Evolutionary conservation across 345 rosid genomes (phyloP).

Genomic region (Gossypium herbaceum): DNA sequence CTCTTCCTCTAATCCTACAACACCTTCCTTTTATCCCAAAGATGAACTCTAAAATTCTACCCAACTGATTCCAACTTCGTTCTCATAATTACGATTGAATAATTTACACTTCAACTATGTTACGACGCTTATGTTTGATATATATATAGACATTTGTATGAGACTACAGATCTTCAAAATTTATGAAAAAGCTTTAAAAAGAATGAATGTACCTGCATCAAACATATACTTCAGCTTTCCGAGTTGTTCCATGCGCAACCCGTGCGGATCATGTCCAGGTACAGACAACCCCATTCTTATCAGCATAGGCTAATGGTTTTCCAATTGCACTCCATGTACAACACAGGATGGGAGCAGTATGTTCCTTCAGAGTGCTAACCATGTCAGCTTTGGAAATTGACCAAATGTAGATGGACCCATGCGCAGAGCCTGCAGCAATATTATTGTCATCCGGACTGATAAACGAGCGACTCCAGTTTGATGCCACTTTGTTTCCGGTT

Average conservation of each 20-base stretch:
- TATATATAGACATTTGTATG: not conserved
- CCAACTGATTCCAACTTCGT: not conserved
- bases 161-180: not conserved
- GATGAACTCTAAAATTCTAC: not conserved
- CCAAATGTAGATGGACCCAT: constrained; percentile 83
- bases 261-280: not conserved
- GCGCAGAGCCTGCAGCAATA: constrained; percentile 89
- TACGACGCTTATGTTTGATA: not conserved
- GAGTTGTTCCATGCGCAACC: not conserved
- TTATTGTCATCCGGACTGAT: constrained; percentile 80
- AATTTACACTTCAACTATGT: not conserved
- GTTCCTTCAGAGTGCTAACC: constrained; percentile 55
- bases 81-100: not conserved
- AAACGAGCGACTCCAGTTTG: constrained; percentile 80
- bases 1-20: constrained; percentile 42
- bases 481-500: constrained; percentile 65
- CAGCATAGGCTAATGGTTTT: not conserved
- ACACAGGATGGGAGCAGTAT: constrained; percentile 61
- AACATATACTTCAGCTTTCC: not conserved
- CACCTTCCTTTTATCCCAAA: not conserved
- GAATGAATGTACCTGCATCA: not conserved
- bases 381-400: constrained; percentile 69
- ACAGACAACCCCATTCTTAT: not conserved
- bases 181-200: not conserved
- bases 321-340: constrained; percentile 31